A percentile compares a stretch with the other conserved stretches of the same genome.
phyloP scores from a whole-genome alignment of 495 filamentous ascomycete genomes.

The Penicillium simplicissimum region DNA sequence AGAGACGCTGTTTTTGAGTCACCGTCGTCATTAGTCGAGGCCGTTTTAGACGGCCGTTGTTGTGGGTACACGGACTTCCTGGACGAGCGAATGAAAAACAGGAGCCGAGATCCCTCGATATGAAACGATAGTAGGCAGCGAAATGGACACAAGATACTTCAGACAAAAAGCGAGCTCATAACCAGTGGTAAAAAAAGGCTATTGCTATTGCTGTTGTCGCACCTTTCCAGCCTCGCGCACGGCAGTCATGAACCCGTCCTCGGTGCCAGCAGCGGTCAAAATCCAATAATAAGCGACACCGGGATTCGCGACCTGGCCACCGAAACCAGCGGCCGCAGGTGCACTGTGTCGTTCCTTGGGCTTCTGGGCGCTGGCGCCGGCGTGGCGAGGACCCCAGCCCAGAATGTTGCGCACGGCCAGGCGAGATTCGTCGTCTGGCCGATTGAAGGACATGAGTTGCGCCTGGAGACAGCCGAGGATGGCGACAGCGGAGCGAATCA shows the following conservation, averaged over 20 bases:
- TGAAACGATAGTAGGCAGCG: no score
- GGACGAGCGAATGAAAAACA: no score
- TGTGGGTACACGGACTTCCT: no score
- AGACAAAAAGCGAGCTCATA: no score
- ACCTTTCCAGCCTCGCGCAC: conserved; percentile 73
- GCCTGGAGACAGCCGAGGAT: conserved; percentile 63
- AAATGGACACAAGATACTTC: no score
- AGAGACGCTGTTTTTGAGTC: no score
- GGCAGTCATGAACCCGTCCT: conserved; percentile 68
- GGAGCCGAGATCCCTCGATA: no score
- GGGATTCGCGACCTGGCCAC: conserved; percentile 38
- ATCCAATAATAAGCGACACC: conserved; percentile 49
- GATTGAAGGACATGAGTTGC: conserved; percentile 57
- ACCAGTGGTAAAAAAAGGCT: no score
- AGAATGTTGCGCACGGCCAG: conserved; percentile 45
- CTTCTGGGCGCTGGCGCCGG: conserved; percentile 33
- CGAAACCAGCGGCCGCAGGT: conserved; percentile 41
- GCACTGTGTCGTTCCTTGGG: conserved; percentile 45
- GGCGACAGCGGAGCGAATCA: conserved; percentile 78
- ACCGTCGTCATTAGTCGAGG: no score
- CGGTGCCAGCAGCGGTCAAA: conserved; percentile 48
- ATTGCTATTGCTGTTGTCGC: conserved; percentile 27
- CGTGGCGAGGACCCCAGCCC: conserved; percentile 51
- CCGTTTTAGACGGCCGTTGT: no score
- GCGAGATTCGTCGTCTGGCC: conserved; percentile 46